Conservation (phyloP, 768 basidiomycete species). For the Agaricus sinodeliciosus region DNA sequence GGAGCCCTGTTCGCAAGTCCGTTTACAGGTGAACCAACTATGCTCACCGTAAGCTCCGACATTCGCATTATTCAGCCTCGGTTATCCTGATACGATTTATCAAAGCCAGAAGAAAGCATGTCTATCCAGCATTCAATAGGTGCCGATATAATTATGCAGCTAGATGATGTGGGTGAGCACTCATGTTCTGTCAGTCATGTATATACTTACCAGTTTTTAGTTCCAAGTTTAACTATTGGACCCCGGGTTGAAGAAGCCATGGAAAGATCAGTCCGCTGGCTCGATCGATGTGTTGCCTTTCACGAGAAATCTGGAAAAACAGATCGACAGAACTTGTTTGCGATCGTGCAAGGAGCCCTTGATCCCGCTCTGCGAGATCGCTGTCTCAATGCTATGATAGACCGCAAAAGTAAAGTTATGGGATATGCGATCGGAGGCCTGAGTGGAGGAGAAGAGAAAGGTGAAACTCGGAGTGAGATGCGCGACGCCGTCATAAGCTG, state of each 20-base stretch:
- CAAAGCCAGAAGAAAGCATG: conserved; percentile 85
- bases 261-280: conserved; percentile 84
- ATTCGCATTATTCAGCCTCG: neutral
- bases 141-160: conserved; percentile 92
- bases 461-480: conserved; percentile 25
- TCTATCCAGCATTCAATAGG: conserved; percentile 87
- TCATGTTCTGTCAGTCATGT: neutral
- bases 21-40: conserved; percentile 82
- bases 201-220: conserved; percentile 26
- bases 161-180: conserved; percentile 80
- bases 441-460: conserved; percentile 90
- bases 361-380: conserved; percentile 62
- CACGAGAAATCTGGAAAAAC: conserved; percentile 65
- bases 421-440: conserved; percentile 90
- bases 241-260: conserved; percentile 84
- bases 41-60: conserved; percentile 63
- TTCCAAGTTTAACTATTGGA: conserved; percentile 74
- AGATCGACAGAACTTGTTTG: conserved; percentile 76
- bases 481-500: neutral
- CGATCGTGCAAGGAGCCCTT: conserved; percentile 87
- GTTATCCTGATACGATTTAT: conserved; percentile 3
- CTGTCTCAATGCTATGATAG: conserved; percentile 79
- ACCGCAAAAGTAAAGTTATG: conserved; percentile 67
- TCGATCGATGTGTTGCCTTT: conserved; percentile 78
- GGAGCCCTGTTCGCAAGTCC: conserved; percentile 83